Conservation (phyloP, 495 filamentous ascomycete genomes). For the Zalerion maritima region DNA sequence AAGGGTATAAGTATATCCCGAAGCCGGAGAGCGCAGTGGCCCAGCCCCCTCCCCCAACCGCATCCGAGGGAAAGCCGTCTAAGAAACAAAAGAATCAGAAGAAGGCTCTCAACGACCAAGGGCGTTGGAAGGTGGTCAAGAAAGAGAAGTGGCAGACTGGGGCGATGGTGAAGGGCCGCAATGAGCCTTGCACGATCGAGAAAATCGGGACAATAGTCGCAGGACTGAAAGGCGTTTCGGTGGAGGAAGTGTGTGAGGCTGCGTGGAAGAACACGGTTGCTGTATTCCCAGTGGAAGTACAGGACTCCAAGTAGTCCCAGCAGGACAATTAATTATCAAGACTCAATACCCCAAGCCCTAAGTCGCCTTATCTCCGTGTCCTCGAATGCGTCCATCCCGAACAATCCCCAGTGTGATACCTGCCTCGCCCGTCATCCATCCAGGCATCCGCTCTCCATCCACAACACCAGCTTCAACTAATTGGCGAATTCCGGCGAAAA, state of each 20-base stretch:
- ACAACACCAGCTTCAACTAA: slow-evolving; percentile 61
- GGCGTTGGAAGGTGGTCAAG: slow-evolving; percentile 65
- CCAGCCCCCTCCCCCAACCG: slow-evolving; percentile 1
- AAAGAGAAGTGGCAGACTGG: slow-evolving; percentile 57
- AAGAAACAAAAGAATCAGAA: slow-evolving; percentile 26
- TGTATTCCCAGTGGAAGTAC: no score
- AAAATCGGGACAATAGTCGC: slow-evolving; percentile 81
- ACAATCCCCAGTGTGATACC: slow-evolving; percentile 60
- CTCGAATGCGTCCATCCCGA: slow-evolving; percentile 41
- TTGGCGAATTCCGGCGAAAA: slow-evolving; percentile 67
- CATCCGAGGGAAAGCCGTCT: slow-evolving; percentile 1
- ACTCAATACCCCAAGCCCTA: not conserved
- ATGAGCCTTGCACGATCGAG: slow-evolving; percentile 74
- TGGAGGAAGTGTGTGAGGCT: slow-evolving; percentile 74
- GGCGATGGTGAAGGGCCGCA: slow-evolving; percentile 75
- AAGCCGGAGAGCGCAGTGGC: slow-evolving; percentile 12
- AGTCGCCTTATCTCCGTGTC: slow-evolving; percentile 19
- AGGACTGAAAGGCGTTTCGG: slow-evolving; percentile 57
- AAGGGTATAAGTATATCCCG: slow-evolving; percentile 38
- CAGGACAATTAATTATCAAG: no score
- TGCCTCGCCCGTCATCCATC: slow-evolving; percentile 85
- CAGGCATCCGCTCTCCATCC: slow-evolving; percentile 63
- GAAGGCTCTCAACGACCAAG: slow-evolving; percentile 86
- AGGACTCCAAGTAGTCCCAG: no score
- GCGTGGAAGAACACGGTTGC: slow-evolving; percentile 71